A percentile compares a stretch with the other conserved stretches of the same genome.
phyloP scores from a whole-genome alignment of 371 early-diverging fungal genomes.

The Lichtheimia ramosa region DNA sequence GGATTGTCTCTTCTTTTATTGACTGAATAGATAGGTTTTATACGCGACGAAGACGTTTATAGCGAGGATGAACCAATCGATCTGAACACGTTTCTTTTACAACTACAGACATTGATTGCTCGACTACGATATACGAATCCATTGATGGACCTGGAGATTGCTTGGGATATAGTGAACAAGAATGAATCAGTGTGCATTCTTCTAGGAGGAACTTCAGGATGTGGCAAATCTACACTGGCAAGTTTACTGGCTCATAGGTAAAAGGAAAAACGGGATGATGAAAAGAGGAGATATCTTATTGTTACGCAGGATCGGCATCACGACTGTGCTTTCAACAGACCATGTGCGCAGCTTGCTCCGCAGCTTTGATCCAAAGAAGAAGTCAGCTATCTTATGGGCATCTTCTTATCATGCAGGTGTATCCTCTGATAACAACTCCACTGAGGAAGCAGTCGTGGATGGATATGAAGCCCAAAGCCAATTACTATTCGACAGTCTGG shows the following conservation, averaged over 20 bases:
- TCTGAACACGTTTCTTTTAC: conserved; percentile 5
- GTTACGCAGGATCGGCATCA: conserved; percentile 28
- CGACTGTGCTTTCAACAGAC: conserved; percentile 38
- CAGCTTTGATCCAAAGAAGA: conserved; percentile 30
- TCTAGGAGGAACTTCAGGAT: conserved; percentile 34
- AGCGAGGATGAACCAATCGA: conserved; percentile 3
- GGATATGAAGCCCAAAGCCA: conserved; percentile 41
- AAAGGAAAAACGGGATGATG: too few relatives aligned
- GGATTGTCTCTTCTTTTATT: background rate
- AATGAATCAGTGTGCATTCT: conserved; percentile 34
- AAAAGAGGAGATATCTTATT: too few relatives aligned
- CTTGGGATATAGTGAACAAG: conserved; percentile 27
- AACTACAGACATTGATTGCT: conserved; percentile 9
- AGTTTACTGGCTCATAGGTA: conserved; percentile 31
- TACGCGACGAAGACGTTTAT: background rate
- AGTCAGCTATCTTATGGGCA: conserved; percentile 28
- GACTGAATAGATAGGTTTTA: too few relatives aligned
- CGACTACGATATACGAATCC: conserved; percentile 23
- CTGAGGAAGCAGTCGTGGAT: conserved; percentile 9
- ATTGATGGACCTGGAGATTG: conserved; percentile 25
- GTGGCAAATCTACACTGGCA: conserved; percentile 38
- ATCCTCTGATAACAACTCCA: background rate
- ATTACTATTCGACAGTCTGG: conserved; percentile 25
- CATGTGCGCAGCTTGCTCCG: conserved; percentile 38
- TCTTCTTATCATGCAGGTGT: conserved; percentile 39